Evolutionary conservation across 768 basidiomycete genomes (phyloP).

Genomic region (Leucocoprinus birnbaumii): DNA sequence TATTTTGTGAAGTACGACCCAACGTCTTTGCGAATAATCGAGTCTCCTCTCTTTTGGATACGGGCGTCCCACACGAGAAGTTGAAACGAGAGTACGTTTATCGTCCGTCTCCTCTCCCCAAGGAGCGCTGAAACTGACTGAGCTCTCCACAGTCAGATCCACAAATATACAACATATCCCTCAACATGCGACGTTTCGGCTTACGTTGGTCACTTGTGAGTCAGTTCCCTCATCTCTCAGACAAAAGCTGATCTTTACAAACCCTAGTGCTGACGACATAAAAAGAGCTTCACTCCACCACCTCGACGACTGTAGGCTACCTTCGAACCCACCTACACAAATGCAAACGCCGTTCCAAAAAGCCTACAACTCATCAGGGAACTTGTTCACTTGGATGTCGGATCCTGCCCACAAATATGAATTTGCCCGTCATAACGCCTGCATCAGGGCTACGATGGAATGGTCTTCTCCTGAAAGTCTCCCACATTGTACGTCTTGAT

Average conservation of each 20-base stretch:
- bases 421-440: conserved; percentile 7
- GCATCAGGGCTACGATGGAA: conserved; percentile 6
- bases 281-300: conserved; percentile 5
- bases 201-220: conserved; percentile 10
- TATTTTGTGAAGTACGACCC: conserved; percentile 22
- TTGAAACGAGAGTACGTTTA: not conserved
- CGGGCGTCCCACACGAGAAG: conserved; percentile 3
- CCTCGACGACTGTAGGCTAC: conserved; percentile 5
- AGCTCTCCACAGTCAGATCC: not conserved
- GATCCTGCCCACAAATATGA: conserved; percentile 6
- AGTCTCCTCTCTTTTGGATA: conserved; percentile 17
- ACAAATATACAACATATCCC: conserved; percentile 1
- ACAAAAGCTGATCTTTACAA: not conserved
- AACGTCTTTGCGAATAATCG: conserved; percentile 24
- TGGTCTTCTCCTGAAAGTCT: conserved; percentile 6
- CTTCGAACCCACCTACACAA: not conserved
- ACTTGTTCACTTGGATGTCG: conserved; percentile 9
- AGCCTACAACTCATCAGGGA: not conserved
- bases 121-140: not conserved
- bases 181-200: conserved; percentile 3
- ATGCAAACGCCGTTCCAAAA: conserved; percentile 7
- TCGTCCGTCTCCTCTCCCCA: no score
- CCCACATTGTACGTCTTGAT: not conserved
- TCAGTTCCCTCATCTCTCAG: not conserved
- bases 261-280: conserved; percentile 2